A percentile compares a stretch with the other conserved stretches of the same genome.
Evolutionary conservation across 208 protist species (phyloP).

Genomic region (Trypanosoma cruzi): DNA sequence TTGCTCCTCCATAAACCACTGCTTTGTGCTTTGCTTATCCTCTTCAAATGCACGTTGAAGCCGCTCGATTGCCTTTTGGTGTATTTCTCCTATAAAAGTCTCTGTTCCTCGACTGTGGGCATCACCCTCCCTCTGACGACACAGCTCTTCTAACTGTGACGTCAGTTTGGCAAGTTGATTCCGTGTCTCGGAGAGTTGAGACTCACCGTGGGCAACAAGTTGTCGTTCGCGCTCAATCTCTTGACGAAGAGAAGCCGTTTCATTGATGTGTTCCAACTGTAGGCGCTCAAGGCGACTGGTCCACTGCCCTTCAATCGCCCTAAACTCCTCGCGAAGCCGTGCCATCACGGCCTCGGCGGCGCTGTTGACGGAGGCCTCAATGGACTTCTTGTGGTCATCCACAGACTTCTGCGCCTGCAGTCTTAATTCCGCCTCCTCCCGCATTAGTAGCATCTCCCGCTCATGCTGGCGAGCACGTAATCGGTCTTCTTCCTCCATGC

Average conservation of each 20-base stretch:
- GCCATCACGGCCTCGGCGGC: slow-evolving; percentile 40
- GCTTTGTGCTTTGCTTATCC: slow-evolving; percentile 58
- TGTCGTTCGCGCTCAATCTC: slow-evolving; percentile 61
- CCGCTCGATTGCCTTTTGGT: slow-evolving; percentile 50
- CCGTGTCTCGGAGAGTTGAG: slow-evolving; percentile 67
- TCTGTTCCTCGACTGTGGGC: slow-evolving; percentile 33
- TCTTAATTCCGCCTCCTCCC: slow-evolving; percentile 55
- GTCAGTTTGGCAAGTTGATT: slow-evolving; percentile 49
- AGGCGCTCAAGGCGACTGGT: slow-evolving; percentile 34
- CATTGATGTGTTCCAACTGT: slow-evolving; percentile 47
- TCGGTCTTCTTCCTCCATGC: slow-evolving; percentile 71
- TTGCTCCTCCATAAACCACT: slow-evolving; percentile 56
- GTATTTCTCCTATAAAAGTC: slow-evolving; percentile 45
- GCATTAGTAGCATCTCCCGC: slow-evolving; percentile 67
- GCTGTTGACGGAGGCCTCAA: slow-evolving; percentile 42
- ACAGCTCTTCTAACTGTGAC: slow-evolving; percentile 55
- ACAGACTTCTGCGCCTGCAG: slow-evolving; percentile 28
- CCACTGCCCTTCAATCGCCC: slow-evolving; percentile 50
- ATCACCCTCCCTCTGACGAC: slow-evolving; percentile 28
- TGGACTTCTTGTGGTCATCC: slow-evolving; percentile 37
- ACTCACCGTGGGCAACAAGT: slow-evolving; percentile 42
- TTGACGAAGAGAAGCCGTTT: slow-evolving; percentile 52
- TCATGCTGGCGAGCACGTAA: slow-evolving; percentile 67
- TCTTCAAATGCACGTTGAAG: slow-evolving; percentile 79
- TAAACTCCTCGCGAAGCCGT: slow-evolving; percentile 41